Base-by-base conservation (phyloP, 2,329 filamentous ascomycete genomes). In the Cercospora sp. region DNA sequence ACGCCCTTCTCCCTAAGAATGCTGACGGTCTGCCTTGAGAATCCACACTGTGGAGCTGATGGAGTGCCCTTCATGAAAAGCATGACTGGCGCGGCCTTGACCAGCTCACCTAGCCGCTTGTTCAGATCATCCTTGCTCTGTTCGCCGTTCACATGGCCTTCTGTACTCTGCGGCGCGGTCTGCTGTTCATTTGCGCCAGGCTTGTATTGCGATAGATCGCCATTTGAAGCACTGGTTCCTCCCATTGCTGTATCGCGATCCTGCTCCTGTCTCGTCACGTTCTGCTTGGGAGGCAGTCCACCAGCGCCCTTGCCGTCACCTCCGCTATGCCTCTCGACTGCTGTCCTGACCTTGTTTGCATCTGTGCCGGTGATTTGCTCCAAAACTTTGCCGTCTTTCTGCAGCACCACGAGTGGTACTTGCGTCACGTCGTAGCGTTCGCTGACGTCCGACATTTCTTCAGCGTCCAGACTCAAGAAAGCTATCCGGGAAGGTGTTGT, bases 1-100 rank as follows among this genome's bases (percentile, higher is more conserved):
- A 99, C 91, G 60, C 91, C 91, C 78, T 93, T 90, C 82, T 98
- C 94, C 63, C 95, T 88, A 75, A 99, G 82, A 58, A 99, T 87
- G 28, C 84, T 89, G 53, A 99, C 95, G 55, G 97, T 83, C 82
- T 97, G 93, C 73, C 94, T 85, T 73, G 92, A 97, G 82, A 99
- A 99, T 2, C 95, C 93, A 77, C 94, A 97, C 80, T 97, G 91
- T 1, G 93, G 93, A 33, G 88, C 87, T 72, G 89, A 92, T 0
- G 93, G 93, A 2, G 92, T 96, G n/a, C 93, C 94, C 83, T 97
- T 97, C 93, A 97, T 97, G 81, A 99, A 99, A 30, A 99, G 85
- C 95, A 99, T 99, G 33, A 99, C 94, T 0, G 94, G 93, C 33
- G 95, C 94, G 5, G 95, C 95, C 83, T 94, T 97, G 73, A 98